These are phyloP conservation scores for Globisporangium recalcitrans DNA, from an alignment of 352 stramenopile genomes.

Conservation along the genomic window DNA sequence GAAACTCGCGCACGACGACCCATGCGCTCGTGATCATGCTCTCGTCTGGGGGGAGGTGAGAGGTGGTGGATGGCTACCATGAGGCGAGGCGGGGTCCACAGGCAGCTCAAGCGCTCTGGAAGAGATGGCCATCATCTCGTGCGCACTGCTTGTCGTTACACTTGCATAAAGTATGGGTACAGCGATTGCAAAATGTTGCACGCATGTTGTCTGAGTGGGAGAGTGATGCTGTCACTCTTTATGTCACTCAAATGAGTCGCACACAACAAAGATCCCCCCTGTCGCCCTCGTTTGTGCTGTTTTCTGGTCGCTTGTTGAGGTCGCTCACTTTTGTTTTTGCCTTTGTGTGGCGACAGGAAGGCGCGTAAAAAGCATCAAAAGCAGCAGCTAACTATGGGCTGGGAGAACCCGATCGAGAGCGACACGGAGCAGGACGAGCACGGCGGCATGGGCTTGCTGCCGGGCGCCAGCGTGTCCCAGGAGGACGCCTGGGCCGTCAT, in stretches of 20 bases:
- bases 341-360: conserved; percentile 15
- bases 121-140: not conserved
- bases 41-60: not conserved
- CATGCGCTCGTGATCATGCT: conserved; percentile 14
- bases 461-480: conserved; percentile 91
- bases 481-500: conserved; percentile 99
- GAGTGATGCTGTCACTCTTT: too few species aligned
- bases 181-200: not conserved
- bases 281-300: not conserved
- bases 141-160: too few species aligned
- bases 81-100: not conserved
- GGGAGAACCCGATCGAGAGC: conserved; percentile 63
- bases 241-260: not conserved
- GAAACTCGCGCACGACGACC: conserved; percentile 14
- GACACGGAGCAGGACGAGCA: conserved; percentile 45
- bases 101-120: too few species aligned
- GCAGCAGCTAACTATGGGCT: conserved; percentile 39
- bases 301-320: not conserved
- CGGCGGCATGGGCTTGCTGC: conserved; percentile 41
- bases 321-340: conserved; percentile 32
- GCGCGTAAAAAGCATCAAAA: not conserved
- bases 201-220: not conserved
- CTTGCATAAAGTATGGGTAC: too few species aligned
- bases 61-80: not conserved
- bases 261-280: too few species aligned